A percentile compares a stretch with the other conserved stretches of the same genome.
Evolutionary conservation across 768 basidiomycete species (phyloP).

Genomic region (Rossbeevera mucosa): DNA sequence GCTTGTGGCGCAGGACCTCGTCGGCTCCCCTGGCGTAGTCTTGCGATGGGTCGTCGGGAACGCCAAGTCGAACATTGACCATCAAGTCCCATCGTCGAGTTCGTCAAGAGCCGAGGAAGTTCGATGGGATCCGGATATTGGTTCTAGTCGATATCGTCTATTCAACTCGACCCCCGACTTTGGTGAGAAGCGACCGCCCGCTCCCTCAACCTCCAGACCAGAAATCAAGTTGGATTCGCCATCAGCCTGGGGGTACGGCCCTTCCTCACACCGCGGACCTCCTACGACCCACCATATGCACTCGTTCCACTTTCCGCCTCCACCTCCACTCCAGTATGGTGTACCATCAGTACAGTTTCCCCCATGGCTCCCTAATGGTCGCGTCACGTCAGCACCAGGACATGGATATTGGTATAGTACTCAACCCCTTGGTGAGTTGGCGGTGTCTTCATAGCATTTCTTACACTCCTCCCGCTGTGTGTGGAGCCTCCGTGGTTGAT

Average conservation of each 20-base stretch:
- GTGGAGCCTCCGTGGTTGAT: neutral
- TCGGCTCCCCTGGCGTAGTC: slow-evolving; percentile 15
- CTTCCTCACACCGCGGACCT: slow-evolving; percentile 7
- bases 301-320: slow-evolving; percentile 13
- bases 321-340: slow-evolving; percentile 8
- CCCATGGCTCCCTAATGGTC: slow-evolving; percentile 13
- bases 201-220: slow-evolving; percentile 1
- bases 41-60: slow-evolving; percentile 3
- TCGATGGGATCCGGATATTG: slow-evolving; percentile 16
- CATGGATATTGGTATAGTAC: slow-evolving; percentile 22
- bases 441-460: neutral
- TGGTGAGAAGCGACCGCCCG: neutral
- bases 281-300: neutral
- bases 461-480: neutral
- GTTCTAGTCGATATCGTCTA: neutral
- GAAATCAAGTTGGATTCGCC: slow-evolving; percentile 11
- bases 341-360: slow-evolving; percentile 14
- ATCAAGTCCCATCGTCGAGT: neutral
- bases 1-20: slow-evolving; percentile 16
- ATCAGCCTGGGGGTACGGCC: slow-evolving; percentile 7
- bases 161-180: neutral
- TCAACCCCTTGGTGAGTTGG: slow-evolving; percentile 19
- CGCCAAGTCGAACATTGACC: neutral
- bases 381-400: slow-evolving; percentile 9
- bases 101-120: neutral